Conservation (phyloP, 2,329 filamentous ascomycete genomes). For the Epichloe elymi region DNA sequence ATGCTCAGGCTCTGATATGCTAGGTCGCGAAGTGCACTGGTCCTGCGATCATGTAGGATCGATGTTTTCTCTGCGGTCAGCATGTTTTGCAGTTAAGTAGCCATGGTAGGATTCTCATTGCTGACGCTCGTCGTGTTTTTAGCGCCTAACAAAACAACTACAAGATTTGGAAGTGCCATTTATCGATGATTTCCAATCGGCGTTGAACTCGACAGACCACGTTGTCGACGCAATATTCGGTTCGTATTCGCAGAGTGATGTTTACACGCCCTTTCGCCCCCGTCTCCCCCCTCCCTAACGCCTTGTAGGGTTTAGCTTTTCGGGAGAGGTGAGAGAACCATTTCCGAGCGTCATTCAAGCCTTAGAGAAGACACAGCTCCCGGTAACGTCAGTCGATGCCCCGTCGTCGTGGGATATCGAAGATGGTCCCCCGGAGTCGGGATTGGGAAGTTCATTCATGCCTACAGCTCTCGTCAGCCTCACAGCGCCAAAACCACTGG, state of each 20-base stretch:
- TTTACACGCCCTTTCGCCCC: not conserved
- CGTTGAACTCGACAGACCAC: conserved; percentile 59
- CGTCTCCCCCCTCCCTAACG: conserved; percentile 2
- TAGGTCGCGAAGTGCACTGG: not conserved
- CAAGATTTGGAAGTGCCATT: conserved; percentile 74
- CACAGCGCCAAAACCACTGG: conserved; percentile 85
- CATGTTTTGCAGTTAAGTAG: too few species aligned
- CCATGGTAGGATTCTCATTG: not conserved
- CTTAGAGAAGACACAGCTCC: conserved; percentile 57
- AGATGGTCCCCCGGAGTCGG: conserved; percentile 67
- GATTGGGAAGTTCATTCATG: conserved; percentile 67
- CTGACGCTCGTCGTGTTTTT: conserved; percentile 18
- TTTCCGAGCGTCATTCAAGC: conserved; percentile 72
- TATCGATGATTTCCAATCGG: conserved; percentile 60
- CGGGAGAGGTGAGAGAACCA: conserved; percentile 81
- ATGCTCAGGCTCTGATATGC: not conserved
- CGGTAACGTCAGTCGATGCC: conserved; percentile 81
- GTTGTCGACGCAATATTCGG: conserved; percentile 90
- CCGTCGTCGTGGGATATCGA: conserved; percentile 95
- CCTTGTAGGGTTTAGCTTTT: conserved; percentile 69
- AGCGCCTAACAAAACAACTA: conserved; percentile 77
- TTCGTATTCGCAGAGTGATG: conserved; percentile 22
- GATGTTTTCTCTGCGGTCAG: too few species aligned
- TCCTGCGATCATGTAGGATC: too few species aligned
- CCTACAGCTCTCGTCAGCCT: conserved; percentile 73